A percentile compares a stretch with the other conserved stretches of the same genome.
These are phyloP conservation scores for Polytolypa hystricis DNA, from an alignment of 2,329 filamentous ascomycete species.

Conservation along the genomic window DNA sequence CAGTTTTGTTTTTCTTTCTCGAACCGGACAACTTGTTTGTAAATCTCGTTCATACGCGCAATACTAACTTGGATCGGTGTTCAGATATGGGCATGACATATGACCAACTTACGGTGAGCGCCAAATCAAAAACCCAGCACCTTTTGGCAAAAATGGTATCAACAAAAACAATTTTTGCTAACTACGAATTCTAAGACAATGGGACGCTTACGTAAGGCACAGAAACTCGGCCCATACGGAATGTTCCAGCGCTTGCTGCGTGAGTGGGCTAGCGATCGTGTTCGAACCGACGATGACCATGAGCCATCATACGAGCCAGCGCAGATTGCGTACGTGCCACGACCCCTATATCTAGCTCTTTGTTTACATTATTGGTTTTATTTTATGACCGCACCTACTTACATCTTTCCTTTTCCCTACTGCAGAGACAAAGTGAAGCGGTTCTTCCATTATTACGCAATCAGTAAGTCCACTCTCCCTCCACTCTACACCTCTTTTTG, in stretches of 20 bases:
- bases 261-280: conserved; percentile 34
- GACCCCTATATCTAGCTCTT: conserved; percentile 5
- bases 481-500: no score
- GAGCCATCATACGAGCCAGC: no score
- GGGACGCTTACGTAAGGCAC: conserved; percentile 40
- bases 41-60: conserved; percentile 5
- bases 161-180: no score
- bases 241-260: conserved; percentile 42
- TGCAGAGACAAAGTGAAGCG: conserved; percentile 33
- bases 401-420: no score
- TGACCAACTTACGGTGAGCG: conserved; percentile 42
- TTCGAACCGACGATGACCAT: no score
- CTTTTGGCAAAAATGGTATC: not conserved
- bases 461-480: not conserved
- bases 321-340: conserved; percentile 4
- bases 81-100: conserved; percentile 41
- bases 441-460: conserved; percentile 23
- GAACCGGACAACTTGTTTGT: conserved; percentile 1
- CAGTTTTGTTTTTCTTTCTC: no score
- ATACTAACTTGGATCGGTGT: conserved; percentile 42
- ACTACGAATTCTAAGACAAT: no score
- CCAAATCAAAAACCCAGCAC: conserved; percentile 30
- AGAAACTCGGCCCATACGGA: conserved; percentile 42
- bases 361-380: conserved; percentile 15
- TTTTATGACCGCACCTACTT: no score